Evolutionary conservation across 345 rosid species (phyloP).

Genomic region (Eucalyptus guilfoylei): DNA sequence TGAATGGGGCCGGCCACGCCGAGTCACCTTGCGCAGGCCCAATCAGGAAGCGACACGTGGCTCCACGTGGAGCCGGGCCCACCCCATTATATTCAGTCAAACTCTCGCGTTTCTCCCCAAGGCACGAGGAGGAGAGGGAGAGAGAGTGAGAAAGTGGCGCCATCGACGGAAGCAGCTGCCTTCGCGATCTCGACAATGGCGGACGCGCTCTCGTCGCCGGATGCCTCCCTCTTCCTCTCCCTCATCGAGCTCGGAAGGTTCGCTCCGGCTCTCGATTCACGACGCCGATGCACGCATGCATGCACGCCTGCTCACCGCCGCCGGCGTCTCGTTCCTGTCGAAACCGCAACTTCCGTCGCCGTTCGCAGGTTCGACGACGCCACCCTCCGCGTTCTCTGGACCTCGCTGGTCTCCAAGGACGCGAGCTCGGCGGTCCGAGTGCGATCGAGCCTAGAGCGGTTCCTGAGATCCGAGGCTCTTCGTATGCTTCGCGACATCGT

Average conservation of each 20-base stretch:
- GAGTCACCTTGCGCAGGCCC: too few relatives aligned
- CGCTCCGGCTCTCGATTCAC: neutral
- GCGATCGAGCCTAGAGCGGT: constrained; percentile 27
- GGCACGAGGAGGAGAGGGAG: too few relatives aligned
- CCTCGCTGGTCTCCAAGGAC: constrained; percentile 36
- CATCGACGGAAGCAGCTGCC: neutral
- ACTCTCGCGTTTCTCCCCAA: too few relatives aligned
- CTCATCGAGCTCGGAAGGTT: constrained; percentile 43
- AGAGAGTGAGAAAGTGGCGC: neutral
- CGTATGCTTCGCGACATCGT: constrained; percentile 17
- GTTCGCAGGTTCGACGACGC: constrained; percentile 43
- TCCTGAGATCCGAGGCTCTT: constrained; percentile 41
- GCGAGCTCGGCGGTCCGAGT: constrained; percentile 22
- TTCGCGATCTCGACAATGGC: constrained; percentile 1
- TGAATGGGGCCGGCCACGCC: too few relatives aligned
- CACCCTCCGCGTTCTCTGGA: constrained; percentile 46
- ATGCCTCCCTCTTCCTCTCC: constrained; percentile 28
- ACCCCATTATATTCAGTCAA: too few relatives aligned
- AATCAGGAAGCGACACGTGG: too few relatives aligned
- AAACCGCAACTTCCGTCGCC: neutral
- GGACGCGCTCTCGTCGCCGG: neutral
- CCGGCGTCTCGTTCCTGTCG: neutral
- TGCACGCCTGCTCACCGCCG: neutral
- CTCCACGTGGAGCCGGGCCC: too few relatives aligned
- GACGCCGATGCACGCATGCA: neutral